Conservation (phyloP, 768 basidiomycete genomes). For the Kwoniella sp. region DNA sequence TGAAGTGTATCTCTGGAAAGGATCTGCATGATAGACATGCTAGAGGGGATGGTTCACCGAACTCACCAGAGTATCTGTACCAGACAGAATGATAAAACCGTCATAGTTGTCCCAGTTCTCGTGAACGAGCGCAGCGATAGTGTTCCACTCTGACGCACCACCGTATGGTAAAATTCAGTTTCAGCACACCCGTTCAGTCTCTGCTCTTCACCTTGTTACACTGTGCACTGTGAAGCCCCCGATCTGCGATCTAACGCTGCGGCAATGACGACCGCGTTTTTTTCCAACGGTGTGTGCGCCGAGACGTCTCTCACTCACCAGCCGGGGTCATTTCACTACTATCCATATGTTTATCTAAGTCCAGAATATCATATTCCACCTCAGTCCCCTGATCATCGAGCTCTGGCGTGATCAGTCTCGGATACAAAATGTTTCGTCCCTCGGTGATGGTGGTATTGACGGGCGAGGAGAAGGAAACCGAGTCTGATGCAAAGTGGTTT, state of each 20-base stretch:
- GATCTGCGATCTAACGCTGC: too few relatives aligned
- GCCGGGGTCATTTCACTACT: conserved; percentile 49
- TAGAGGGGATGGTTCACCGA: too few relatives aligned
- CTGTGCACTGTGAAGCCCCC: too few relatives aligned
- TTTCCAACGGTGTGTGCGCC: neutral
- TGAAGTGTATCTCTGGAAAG: too few relatives aligned
- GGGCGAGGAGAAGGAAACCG: conserved; percentile 22
- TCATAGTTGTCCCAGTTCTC: conserved; percentile 48
- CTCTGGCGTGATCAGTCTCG: conserved; percentile 37
- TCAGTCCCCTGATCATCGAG: conserved; percentile 37
- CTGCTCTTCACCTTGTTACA: too few relatives aligned
- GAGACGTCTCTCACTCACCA: conserved; percentile 24
- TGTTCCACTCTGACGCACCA: conserved; percentile 41
- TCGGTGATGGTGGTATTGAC: conserved; percentile 26
- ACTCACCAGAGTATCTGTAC: conserved; percentile 49
- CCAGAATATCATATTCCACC: conserved; percentile 46
- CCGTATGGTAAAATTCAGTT: neutral
- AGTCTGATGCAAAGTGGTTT: conserved; percentile 11
- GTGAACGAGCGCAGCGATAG: conserved; percentile 39
- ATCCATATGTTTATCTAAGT: conserved; percentile 48
- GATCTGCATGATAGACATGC: neutral
- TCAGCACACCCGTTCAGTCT: too few relatives aligned
- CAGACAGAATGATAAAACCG: conserved; percentile 48
- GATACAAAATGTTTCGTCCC: conserved; percentile 38
- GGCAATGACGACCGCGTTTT: neutral